phyloP scores from a whole-genome alignment of 164 flowering plant genomes.

The Dillenia turbinata region DNA sequence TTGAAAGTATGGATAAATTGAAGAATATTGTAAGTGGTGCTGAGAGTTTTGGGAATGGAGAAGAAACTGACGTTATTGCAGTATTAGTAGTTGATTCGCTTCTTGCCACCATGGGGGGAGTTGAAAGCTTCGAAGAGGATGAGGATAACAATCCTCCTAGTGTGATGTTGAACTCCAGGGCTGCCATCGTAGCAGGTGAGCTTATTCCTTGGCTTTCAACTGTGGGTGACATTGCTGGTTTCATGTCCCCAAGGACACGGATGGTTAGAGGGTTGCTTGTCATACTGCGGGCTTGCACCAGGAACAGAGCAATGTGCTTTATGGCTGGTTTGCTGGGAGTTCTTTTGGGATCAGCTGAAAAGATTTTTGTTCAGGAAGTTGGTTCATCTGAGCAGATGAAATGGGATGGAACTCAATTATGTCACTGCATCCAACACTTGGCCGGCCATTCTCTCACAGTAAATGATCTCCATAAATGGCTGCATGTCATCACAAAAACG shows the following conservation, averaged over 20 bases:
- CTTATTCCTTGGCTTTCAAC: constrained; percentile 89
- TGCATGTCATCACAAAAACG: constrained; percentile 59
- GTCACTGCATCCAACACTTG: constrained; percentile 75
- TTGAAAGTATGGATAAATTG: constrained; percentile 77
- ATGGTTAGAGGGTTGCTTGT: constrained; percentile 93
- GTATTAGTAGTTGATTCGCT: constrained; percentile 83
- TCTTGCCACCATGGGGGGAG: constrained; percentile 98
- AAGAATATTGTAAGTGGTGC: constrained; percentile 70
- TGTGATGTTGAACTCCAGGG: constrained; percentile 96
- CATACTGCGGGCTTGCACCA: constrained; percentile 84
- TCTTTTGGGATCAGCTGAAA: constrained; percentile 73
- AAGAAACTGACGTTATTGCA: constrained; percentile 59
- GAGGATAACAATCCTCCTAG: constrained; percentile 88
- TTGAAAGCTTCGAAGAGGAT: constrained; percentile 90
- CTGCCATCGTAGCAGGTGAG: constrained; percentile 89
- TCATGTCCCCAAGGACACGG: constrained; percentile 88
- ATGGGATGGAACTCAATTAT: constrained; percentile 87
- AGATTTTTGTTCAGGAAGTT: constrained; percentile 51
- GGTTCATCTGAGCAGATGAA: constrained; percentile 28
- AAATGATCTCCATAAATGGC: constrained; percentile 75
- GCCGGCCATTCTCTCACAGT: constrained; percentile 92
- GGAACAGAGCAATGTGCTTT: constrained; percentile 96
- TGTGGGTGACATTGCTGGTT: constrained; percentile 46
- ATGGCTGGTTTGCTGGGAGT: constrained; percentile 75
- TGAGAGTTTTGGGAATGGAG: constrained; percentile 63